Evolutionary conservation across 2,329 filamentous ascomycete genomes (phyloP), one percentile per base, ranked within the genome.

Genomic region (Cordyceps farinosa): DNA sequence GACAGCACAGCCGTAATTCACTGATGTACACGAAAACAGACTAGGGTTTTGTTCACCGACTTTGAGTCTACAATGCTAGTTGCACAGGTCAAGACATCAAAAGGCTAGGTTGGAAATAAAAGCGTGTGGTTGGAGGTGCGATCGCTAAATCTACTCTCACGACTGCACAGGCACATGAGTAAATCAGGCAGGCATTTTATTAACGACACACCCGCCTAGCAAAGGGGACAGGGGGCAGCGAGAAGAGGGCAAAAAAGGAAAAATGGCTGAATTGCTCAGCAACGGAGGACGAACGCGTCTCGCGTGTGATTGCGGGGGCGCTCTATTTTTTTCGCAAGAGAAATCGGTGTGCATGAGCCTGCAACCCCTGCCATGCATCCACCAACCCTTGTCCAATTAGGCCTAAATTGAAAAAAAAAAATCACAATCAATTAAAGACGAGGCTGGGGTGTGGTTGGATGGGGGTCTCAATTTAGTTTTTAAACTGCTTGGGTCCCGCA

Each of bases 321-420:
- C 29, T 42, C 32, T 10, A 36, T 48, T 30, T 56, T 45, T 56
- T 45, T 29, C 22, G 9, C 15, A 29, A 30, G 30, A 32, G 38
- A 10, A 57, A 57, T 38, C 42, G 55, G 55, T 57, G 55, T 47
- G 32, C 55, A 45, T 3, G n/a, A 29, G 30, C 13, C 17, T 42
- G 36, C 17, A 29, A 57, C 55, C 55, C 55, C 42, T 47, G 40
- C 17, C 29, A 36, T 8, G n/a, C 36, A 36, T 55, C 52, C 52
- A 55, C 52, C 15, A 55, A 30, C 15, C 42, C 55, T 22, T 45
- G 40, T 48, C 55, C 42, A 57, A 57, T 57, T 57, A 57, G n/a
- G 52, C 10, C 34, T 29, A 42, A 29, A 34, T 55, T 29, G 11
- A 42, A 3, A 32, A 32, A 42, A 7, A 36, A 34, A 48, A 30